These are phyloP conservation scores for Cladophialophora yegresii DNA, from an alignment of 2,329 filamentous ascomycete genomes.

Conservation along the genomic window DNA sequence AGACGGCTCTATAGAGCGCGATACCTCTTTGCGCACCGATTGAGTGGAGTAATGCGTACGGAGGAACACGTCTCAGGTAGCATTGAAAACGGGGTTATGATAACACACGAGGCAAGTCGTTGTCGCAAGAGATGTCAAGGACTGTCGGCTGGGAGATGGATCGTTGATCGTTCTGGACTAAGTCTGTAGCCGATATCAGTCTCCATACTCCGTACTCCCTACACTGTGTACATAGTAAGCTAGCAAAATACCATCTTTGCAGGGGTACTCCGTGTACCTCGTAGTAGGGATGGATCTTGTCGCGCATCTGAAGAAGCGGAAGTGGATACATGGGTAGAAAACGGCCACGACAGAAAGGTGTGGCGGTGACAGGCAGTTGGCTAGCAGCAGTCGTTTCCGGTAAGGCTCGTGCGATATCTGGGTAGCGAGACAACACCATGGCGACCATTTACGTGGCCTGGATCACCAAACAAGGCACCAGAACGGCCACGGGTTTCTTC, in stretches of 20 bases:
- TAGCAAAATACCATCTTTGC: slow-evolving; percentile 8
- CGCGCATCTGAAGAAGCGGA: slow-evolving; percentile 8
- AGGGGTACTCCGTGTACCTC: background rate
- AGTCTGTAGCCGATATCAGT: slow-evolving; percentile 2
- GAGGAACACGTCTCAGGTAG: background rate
- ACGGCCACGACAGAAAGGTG: slow-evolving; percentile 4
- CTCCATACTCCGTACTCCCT: background rate
- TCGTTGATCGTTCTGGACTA: background rate
- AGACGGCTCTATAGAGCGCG: background rate
- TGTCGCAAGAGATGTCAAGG: background rate
- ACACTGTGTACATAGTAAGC: too few relatives aligned
- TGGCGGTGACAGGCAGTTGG: slow-evolving; percentile 12
- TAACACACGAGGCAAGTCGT: background rate
- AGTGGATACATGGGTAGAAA: slow-evolving; percentile 8
- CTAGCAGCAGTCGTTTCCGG: slow-evolving; percentile 5
- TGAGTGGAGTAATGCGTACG: background rate
- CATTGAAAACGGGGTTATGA: background rate
- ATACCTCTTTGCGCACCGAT: background rate
- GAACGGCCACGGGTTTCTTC: background rate
- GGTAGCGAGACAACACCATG: slow-evolving; percentile 14
- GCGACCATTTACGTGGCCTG: background rate
- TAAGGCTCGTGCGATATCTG: slow-evolving; percentile 11
- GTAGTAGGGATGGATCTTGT: slow-evolving; percentile 13
- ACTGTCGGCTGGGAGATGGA: background rate
- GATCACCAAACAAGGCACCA: slow-evolving; percentile 3